Conservation (phyloP, 2,329 filamentous ascomycete species). For the Fusarium paranaense region DNA sequence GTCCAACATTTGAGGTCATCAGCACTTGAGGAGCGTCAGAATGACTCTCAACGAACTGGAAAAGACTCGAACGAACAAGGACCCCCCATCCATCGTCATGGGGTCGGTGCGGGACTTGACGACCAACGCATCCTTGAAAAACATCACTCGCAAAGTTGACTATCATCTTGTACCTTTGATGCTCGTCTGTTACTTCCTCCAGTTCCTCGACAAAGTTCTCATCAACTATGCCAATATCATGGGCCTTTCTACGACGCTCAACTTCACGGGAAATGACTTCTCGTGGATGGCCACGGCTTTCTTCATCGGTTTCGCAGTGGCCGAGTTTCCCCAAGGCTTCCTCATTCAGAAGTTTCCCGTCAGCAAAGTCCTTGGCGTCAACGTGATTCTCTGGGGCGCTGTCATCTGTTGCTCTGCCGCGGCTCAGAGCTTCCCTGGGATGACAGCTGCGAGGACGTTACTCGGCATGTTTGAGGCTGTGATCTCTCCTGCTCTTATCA, state of each 20-base stretch:
- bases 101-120: slow-evolving; percentile 1
- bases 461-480: slow-evolving; percentile 61
- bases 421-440: slow-evolving; percentile 54
- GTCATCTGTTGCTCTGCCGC: slow-evolving; percentile 46
- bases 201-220: slow-evolving; percentile 45
- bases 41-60: slow-evolving; percentile 2
- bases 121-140: not conserved
- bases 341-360: slow-evolving; percentile 51
- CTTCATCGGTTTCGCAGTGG: slow-evolving; percentile 46
- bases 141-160: slow-evolving; percentile 43
- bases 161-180: slow-evolving; percentile 43
- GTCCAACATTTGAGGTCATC: not conserved
- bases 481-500: slow-evolving; percentile 63
- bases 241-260: slow-evolving; percentile 44
- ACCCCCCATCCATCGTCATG: not conserved
- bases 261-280: slow-evolving; percentile 48
- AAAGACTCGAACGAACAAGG: not conserved
- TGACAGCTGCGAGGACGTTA: slow-evolving; percentile 57
- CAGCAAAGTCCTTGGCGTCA: slow-evolving; percentile 49
- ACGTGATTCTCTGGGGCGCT: slow-evolving; percentile 3
- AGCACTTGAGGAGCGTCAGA: not conserved
- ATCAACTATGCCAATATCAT: slow-evolving; percentile 48
- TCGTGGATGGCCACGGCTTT: slow-evolving; percentile 48
- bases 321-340: slow-evolving; percentile 45
- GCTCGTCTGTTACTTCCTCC: slow-evolving; percentile 43